Base-by-base conservation (phyloP, 106 monocot genomes). In the Phalaenopsis equestris region DNA sequence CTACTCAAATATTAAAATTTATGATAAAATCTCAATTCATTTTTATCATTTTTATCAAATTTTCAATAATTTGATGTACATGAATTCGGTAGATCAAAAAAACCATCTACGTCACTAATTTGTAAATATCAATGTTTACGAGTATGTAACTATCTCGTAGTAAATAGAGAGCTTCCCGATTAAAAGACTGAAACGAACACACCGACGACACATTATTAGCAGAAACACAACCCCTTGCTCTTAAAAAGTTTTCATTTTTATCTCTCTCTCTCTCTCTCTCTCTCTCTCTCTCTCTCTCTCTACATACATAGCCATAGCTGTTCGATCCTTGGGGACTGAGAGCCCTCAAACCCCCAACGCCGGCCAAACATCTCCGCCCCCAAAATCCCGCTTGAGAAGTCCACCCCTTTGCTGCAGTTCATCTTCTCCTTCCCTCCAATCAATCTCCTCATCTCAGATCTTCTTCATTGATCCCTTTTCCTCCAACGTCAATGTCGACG, bases 401-500 rank as follows among this genome's bases (percentile, higher is more conserved):
- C n/a, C 1, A 65, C 64, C 6, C 23, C 64, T 65, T 65, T 24
- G 64, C 64, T 24, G 64, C 4, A 36, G 68, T 19, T 68, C 24
- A 68, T 36, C 68, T 37, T 30, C n/a, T 5, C 24, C 10, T 8
- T 6, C 1, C 15, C 70, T 15, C 11, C 70, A 70, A 39, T 39
- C 14, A 21, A 70, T 39, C 49, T 23, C 49, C 19, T 6, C 18
- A 7, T 39, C 0, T 30, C 49, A 76, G 76, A 76, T 76, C 76
- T 30, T 76, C 49, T 16, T 49, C 48, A 24, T 24, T 21, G 61
- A 52, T 14, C 76, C 75, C 76, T 76, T 24, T 52, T 24, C 52
- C 76, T 76, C 18, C 48, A 42, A 52, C 76, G 46, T 76, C 76
- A 76, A 76, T 76, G 76, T 24, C 76, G 49, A 74, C 18, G 7